Percentiles rank a stretch among this genome's conserved stretches.
These are phyloP conservation scores for Alternaria consortialis DNA, from an alignment of 2,329 filamentous ascomycete species.

Conservation along the genomic window DNA sequence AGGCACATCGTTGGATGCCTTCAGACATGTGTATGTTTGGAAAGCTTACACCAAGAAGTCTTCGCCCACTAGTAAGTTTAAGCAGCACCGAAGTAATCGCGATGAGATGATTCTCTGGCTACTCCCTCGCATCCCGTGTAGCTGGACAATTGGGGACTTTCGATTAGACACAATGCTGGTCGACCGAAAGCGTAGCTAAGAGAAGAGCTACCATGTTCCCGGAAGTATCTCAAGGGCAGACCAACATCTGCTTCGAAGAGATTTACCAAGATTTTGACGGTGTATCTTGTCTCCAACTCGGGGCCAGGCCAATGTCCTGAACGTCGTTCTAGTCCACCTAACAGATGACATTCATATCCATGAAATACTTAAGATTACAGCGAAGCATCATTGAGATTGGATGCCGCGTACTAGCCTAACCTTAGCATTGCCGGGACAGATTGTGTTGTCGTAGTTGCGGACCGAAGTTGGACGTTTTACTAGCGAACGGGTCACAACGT, in stretches of 20 bases:
- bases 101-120: not conserved
- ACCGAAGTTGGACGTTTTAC: not conserved
- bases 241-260: no score
- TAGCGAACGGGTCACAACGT: not conserved
- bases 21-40: not conserved
- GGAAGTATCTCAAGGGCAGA: no score
- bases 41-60: not conserved
- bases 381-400: not conserved
- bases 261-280: not conserved
- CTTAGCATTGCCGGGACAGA: not conserved
- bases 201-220: no score
- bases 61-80: not conserved
- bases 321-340: not conserved
- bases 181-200: no score
- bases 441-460: not conserved
- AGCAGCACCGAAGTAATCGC: not conserved
- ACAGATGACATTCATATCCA: not conserved
- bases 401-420: not conserved
- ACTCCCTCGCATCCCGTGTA: not conserved
- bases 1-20: conserved; percentile 1
- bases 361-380: not conserved
- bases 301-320: not conserved
- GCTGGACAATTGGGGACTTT: no score
- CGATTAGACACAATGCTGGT: no score
- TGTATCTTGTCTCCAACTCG: no score